Base-by-base conservation (phyloP, 441 rosid species). In the Sinapis alba region DNA sequence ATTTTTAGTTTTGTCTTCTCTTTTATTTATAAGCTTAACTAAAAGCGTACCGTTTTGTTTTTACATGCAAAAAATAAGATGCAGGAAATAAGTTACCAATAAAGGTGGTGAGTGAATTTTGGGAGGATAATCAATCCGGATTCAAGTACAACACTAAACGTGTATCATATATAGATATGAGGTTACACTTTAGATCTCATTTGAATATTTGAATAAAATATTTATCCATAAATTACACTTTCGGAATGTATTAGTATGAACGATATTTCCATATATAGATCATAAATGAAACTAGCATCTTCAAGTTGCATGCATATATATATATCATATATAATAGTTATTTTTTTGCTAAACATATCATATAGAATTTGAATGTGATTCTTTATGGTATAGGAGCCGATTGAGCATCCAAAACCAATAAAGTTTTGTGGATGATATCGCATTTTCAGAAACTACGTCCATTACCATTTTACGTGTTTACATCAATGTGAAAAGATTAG, bases 401-500 rank as follows among this genome's bases (percentile, higher is more conserved):
- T 50, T 7, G 56, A 50, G 56, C 7, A 50, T 50, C 56, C 2
- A 23, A 50, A 50, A 21, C 56, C 56, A 50, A 19, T 16, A 50
- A 50, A 50, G 23, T 50, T 50, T 50, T 50, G 56, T 50, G 2
- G 23, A 9, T 18, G 56, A 50, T 16, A 50, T 16, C 56, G 56
- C 21, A 16, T 50, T 50, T 50, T 7, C 56, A 7, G 56, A 16
- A 50, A 50, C 56, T 8, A 50, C 56, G 56, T 50, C 3, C 56
- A 18, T 50, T 50, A 18, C 21, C 32, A 24, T 24, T 24, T n/a
- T 13, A 7, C n/a, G 18, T 26, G 32, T 16, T n/a, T 30, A 58
- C 5, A 7, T 32, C 62, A 30, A 21, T 19, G 72, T 20, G 72
- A 68, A 67, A 32, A 20, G 50, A 68, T 1, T 67, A 30, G 27